Percentiles rank a stretch among this genome's conserved stretches.
Conservation (phyloP, 208 protist genomes). For the Trichomonas tenax region DNA sequence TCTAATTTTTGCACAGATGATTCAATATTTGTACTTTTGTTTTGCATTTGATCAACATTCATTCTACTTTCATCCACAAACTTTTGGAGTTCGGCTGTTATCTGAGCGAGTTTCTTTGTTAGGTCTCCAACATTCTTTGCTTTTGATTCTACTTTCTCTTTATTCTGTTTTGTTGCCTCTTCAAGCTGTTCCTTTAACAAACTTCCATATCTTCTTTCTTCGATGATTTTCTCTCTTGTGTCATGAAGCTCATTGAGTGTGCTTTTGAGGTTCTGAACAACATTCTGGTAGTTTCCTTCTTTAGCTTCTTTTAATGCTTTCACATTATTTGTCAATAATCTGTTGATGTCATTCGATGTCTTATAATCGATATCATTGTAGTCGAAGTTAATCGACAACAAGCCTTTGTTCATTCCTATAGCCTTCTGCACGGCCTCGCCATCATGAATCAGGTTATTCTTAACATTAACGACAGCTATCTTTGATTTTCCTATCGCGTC, state of each 20-base stretch:
- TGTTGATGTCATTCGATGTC: neutral
- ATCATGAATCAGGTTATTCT: neutral
- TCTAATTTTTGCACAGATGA: neutral
- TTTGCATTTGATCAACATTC: neutral
- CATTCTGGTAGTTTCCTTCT: neutral
- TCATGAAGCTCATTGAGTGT: neutral
- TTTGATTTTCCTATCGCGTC: neutral
- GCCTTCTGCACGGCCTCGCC: neutral
- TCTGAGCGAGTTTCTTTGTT: neutral
- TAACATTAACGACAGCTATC: neutral
- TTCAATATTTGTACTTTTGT: neutral
- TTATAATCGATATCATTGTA: conserved; percentile 12
- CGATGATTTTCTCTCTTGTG: neutral
- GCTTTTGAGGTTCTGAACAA: neutral
- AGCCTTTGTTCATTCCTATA: neutral
- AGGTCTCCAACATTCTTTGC: neutral
- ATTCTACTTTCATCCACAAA: neutral
- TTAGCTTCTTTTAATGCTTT: neutral
- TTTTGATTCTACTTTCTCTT: neutral
- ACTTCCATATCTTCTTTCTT: neutral
- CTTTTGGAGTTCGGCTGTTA: neutral
- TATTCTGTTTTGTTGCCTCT: neutral
- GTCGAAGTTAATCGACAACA: neutral
- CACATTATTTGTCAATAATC: neutral
- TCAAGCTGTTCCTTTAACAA: neutral